Evolutionary conservation across 177 flowering plant genomes (phyloP).

Genomic region (Telopea speciosissima): DNA sequence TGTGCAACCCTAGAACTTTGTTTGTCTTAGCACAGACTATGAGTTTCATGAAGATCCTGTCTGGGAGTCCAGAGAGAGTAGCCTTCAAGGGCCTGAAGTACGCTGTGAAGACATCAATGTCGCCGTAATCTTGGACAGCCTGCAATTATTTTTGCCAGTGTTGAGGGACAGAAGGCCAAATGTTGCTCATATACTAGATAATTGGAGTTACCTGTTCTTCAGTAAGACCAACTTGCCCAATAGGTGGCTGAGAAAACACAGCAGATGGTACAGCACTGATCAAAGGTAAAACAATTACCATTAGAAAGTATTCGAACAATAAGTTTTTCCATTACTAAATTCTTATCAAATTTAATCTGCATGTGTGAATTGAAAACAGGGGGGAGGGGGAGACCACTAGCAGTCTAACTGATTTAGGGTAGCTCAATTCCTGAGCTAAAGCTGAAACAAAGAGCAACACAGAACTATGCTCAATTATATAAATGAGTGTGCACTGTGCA

Average conservation of each 20-base stretch:
- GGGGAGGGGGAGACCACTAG: not conserved
- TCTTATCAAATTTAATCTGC: too few species aligned
- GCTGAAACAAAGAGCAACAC: not conserved
- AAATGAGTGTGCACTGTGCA: not conserved
- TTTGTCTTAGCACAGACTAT: constrained; percentile 77
- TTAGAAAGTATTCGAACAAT: not conserved
- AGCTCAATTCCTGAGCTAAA: not conserved
- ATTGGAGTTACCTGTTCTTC: constrained; percentile 73
- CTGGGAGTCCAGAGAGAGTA: constrained; percentile 94
- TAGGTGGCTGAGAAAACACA: constrained; percentile 96
- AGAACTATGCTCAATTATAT: not conserved
- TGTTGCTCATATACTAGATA: constrained; percentile 1
- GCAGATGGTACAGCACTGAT: constrained; percentile 82
- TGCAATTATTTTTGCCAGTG: constrained; percentile 25
- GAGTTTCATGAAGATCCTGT: constrained; percentile 88
- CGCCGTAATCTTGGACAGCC: constrained; percentile 77
- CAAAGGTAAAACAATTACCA: constrained; percentile 6
- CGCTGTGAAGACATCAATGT: constrained; percentile 79
- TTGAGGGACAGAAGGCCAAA: constrained; percentile 5
- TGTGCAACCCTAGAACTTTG: constrained; percentile 76
- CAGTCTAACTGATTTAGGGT: not conserved
- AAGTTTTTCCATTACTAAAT: not conserved
- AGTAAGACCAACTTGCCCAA: constrained; percentile 89
- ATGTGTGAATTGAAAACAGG: not conserved
- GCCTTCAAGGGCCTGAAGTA: constrained; percentile 92